Base-by-base conservation (phyloP, 2,329 filamentous ascomycete genomes). In the Colletotrichum somersetense region DNA sequence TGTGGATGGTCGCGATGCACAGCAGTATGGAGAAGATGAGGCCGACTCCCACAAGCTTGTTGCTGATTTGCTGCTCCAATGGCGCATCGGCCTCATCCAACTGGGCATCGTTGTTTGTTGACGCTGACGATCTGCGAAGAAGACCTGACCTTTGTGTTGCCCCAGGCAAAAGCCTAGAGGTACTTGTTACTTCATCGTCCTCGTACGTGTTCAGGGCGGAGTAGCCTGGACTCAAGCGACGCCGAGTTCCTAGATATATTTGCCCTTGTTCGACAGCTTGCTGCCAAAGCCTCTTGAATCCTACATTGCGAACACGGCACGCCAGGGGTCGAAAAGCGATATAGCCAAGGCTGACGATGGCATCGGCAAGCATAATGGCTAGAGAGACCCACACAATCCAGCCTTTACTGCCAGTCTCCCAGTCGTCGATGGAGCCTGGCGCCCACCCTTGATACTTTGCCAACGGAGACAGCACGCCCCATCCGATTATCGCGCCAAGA, bases 381-480 rank as follows among this genome's bases (percentile, higher is more conserved):
- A 99, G 85, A 44, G 94, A 97, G 2, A 97, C 87, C 96, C 96
- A 99, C 0, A 99, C 94, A 72, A 99, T 98, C 96, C 96, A 99
- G 50, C 96, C 96, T 83, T 98, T 98, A 80, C 94, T 97, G 12
- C 96, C 96, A 20, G 87, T 90, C 71, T 96, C 93, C 96, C 96
- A 99, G 80, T 97, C 93, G 67, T 90, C 88, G 0, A 98, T 94
- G 1, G 91, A 87, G 0, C 95, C 96, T 3, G 95, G 93, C 12
- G 96, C 96, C 96, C 96, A 99, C 3, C 93, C 94, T 76, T 89
- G 90, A 68, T 86, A 84, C 80, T 97, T 98, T 5, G 96, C 95
- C 10, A 98, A 81, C 1, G 96, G 96, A 3, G 95, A 98, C 1
- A 99, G 86, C 7, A 98, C 80, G 0, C 91, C 96, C 96, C 96